Base-by-base conservation (phyloP, 2,329 filamentous ascomycete species). In the Raffaelea albimanens region DNA sequence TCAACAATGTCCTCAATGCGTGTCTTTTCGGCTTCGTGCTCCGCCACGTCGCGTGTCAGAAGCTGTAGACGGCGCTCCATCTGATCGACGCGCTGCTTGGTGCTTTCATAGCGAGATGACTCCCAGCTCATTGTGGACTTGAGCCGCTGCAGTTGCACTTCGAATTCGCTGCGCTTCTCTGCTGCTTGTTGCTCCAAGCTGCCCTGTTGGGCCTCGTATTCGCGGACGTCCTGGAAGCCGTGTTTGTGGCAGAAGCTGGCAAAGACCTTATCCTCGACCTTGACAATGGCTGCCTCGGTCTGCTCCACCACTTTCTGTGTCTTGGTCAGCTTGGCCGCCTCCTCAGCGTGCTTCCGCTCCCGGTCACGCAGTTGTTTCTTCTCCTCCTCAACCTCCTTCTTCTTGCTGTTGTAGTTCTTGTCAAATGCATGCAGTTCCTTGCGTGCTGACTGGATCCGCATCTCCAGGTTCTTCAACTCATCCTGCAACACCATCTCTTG, bases 171-270 rank as follows among this genome's bases (percentile, higher is more conserved):
- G 53, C 87, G 87, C 70, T 90, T 90, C 64, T 93, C 83, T 1
- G 83, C 83, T 40, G 87, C 86, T 62, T 97, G 88, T 62, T 95
- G 87, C 64, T 97, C 90, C 43, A 95, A 71, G 39, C 85, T 89
- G 43, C 93, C 91, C 66, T 97, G 93, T 56, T 94, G 90, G 22
- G 85, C 85, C 62, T 97, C 89, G 59, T 97, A 98, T 49, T 88
- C 86, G 50, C 91, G 86, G 54, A 98, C 94, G 58, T 94, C 84
- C 49, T 79, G 75, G 62, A 95, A 97, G 1, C 90, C 88, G 19
- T 96, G 79, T 47, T 86, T 80, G 57, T 81, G 78, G 68, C 93
- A 98, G 68, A 98, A 98, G 38, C 74, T 73, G 20, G 75, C 74
- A 63, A 96, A 98, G 25, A 98, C 76, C 56, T 89, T 78, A 61